phyloP scores from a whole-genome alignment of 495 filamentous ascomycete genomes.

The Tuber indicum region DNA sequence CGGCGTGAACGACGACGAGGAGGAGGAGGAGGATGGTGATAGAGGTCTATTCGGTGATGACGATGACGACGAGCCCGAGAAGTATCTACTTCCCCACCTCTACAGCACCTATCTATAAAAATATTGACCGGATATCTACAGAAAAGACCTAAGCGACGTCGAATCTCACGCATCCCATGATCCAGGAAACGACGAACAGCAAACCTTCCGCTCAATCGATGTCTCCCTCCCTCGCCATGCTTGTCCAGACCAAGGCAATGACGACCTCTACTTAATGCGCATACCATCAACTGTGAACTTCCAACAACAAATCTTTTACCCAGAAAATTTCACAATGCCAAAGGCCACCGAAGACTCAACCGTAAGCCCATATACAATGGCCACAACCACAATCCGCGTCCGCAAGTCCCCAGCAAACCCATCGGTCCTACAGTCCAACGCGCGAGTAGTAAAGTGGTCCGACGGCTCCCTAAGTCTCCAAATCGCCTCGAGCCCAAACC shows the following conservation, averaged over 20 bases:
- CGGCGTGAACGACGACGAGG: constrained; percentile 41
- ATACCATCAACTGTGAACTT: constrained; percentile 60
- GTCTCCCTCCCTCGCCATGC: constrained; percentile 53
- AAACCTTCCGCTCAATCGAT: constrained; percentile 49
- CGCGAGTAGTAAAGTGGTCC: constrained; percentile 65
- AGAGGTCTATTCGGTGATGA: constrained; percentile 45
- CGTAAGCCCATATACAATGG: constrained; percentile 56
- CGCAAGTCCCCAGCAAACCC: constrained; percentile 59
- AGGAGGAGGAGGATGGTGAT: constrained; percentile 43
- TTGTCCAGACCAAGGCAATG: constrained; percentile 57
- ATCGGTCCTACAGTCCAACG: constrained; percentile 59
- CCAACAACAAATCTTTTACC: constrained; percentile 59
- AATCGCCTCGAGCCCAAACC: constrained; percentile 58
- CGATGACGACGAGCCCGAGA: constrained; percentile 36
- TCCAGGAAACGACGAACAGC: constrained; percentile 43
- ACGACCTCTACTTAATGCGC: constrained; percentile 60
- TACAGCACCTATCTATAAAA: constrained; percentile 32
- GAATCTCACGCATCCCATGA: constrained; percentile 58
- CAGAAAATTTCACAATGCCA: constrained; percentile 59
- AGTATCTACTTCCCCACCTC: constrained; percentile 19
- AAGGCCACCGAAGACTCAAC: constrained; percentile 36
- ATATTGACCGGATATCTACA: constrained; percentile 32
- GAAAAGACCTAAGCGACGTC: constrained; percentile 56
- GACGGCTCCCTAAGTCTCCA: constrained; percentile 69
- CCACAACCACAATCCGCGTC: constrained; percentile 64